A percentile compares a stretch with the other conserved stretches of the same genome.
phyloP scores from a whole-genome alignment of 1,284 basidiomycete species.

The Tilletia setariae region DNA sequence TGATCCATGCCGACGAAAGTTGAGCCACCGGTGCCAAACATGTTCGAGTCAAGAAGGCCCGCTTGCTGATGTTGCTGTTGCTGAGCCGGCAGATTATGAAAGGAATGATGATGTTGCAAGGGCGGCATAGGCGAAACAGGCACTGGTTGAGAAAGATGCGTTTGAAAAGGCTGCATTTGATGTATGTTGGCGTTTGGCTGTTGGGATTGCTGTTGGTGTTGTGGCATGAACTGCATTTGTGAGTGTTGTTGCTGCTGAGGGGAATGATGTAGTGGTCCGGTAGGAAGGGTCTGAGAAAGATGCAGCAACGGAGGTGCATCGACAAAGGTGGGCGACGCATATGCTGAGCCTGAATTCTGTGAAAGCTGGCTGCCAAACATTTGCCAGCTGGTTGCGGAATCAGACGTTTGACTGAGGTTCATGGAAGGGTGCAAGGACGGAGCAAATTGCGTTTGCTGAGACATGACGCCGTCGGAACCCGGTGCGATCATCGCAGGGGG shows the following conservation, averaged over 20 bases:
- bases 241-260: neutral
- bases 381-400: neutral
- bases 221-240: neutral
- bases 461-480: neutral
- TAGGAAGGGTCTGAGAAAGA: constrained; percentile 10
- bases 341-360: neutral
- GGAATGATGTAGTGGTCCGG: neutral
- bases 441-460: neutral
- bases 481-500: constrained; percentile 2
- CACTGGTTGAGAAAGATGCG: neutral
- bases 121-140: neutral
- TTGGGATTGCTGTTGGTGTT: neutral
- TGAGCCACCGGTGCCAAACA: neutral
- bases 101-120: constrained; percentile 8
- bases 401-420: neutral
- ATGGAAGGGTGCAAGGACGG: neutral
- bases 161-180: neutral
- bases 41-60: neutral
- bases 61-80: neutral
- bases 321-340: neutral
- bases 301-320: neutral
- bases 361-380: neutral
- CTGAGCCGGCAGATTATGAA: neutral
- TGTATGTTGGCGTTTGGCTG: neutral
- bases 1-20: neutral